A percentile compares a stretch with the other conserved stretches of the same genome.
Conservation (phyloP, 257 asterid species). For the Fraxinus cuspidata region DNA sequence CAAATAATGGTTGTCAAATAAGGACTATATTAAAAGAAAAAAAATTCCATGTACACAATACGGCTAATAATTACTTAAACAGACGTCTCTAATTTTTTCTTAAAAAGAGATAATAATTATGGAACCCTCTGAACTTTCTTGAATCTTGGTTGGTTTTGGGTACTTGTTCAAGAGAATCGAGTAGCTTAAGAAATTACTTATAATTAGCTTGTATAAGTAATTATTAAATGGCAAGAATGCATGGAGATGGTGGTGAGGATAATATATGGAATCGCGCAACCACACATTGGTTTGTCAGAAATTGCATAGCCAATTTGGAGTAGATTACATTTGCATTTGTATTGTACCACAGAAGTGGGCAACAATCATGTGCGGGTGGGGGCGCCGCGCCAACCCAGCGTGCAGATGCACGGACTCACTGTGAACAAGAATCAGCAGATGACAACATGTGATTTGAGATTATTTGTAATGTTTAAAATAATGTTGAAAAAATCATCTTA, state of each 20-base stretch:
- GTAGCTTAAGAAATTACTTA: too few relatives aligned
- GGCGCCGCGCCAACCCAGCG: neutral
- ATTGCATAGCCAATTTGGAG: neutral
- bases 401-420: neutral
- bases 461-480: too few relatives aligned
- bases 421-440: neutral
- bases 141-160: too few relatives aligned
- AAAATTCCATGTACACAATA: neutral
- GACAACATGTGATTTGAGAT: neutral
- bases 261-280: neutral
- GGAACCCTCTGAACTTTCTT: too few relatives aligned
- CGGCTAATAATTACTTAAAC: neutral
- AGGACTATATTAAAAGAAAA: too few relatives aligned
- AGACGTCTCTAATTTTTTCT: too few relatives aligned
- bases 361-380: neutral
- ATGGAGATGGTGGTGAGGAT: neutral
- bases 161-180: neutral
- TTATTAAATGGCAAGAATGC: neutral
- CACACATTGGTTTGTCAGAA: slow-evolving; percentile 4
- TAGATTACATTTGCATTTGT: neutral
- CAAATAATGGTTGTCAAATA: too few relatives aligned
- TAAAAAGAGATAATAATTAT: too few relatives aligned
- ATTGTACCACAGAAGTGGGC: neutral
- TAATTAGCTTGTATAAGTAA: too few relatives aligned
- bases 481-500: too few relatives aligned